Conservation (phyloP, 768 basidiomycete species). For the Xerocomus potaroensis region DNA sequence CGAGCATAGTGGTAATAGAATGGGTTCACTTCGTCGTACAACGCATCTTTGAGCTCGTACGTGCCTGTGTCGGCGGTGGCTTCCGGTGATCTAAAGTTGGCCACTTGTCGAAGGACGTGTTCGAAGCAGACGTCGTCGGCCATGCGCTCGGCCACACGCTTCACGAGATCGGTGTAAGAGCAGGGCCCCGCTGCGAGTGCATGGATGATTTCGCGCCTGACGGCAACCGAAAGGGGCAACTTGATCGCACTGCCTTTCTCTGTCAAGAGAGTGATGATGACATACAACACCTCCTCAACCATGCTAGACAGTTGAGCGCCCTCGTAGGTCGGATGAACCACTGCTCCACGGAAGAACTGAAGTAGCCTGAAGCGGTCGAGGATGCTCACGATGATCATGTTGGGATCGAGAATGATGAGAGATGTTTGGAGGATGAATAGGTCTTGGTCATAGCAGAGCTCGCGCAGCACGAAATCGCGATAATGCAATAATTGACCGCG, state of each 20-base stretch:
- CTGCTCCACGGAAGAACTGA: slow-evolving; percentile 70
- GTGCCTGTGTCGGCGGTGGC: slow-evolving; percentile 71
- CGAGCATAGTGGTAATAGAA: slow-evolving; percentile 95
- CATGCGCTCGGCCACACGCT: slow-evolving; percentile 85
- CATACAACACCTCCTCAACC: slow-evolving; percentile 88
- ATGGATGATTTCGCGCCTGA: slow-evolving; percentile 85
- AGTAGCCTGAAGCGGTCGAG: slow-evolving; percentile 86
- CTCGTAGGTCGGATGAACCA: slow-evolving; percentile 57
- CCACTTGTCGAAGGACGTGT: slow-evolving; percentile 69
- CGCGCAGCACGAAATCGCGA: slow-evolving; percentile 92
- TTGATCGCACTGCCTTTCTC: slow-evolving; percentile 74
- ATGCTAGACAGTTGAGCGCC: slow-evolving; percentile 69
- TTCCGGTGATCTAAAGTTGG: slow-evolving; percentile 80
- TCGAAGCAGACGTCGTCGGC: slow-evolving; percentile 84
- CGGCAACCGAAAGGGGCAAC: slow-evolving; percentile 57
- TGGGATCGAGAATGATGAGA: slow-evolving; percentile 73
- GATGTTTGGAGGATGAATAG: slow-evolving; percentile 86
- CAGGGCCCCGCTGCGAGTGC: slow-evolving; percentile 84
- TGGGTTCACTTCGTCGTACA: slow-evolving; percentile 85
- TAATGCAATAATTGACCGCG: slow-evolving; percentile 95
- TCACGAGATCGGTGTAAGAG: slow-evolving; percentile 86
- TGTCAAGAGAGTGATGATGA: slow-evolving; percentile 81
- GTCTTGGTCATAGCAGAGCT: slow-evolving; percentile 95
- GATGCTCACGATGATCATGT: slow-evolving; percentile 76
- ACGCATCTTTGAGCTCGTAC: slow-evolving; percentile 85